phyloP scores from a whole-genome alignment of 768 basidiomycete genomes.

The Lactarius psammicola region DNA sequence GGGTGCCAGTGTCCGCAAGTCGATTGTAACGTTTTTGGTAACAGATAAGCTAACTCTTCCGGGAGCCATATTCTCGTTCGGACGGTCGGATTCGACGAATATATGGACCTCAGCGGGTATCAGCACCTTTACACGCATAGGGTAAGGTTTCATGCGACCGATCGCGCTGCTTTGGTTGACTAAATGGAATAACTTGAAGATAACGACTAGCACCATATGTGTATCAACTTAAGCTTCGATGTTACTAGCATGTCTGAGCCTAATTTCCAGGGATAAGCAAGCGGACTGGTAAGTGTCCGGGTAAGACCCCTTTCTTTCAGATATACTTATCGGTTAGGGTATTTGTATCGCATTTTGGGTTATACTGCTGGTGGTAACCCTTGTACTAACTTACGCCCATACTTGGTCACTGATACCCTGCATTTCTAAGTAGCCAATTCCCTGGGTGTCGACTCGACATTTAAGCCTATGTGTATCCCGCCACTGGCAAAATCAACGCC shows the following conservation, averaged over 20 bases:
- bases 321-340: background rate
- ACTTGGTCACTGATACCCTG: background rate
- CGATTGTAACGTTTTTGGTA: background rate
- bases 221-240: background rate
- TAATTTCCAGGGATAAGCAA: background rate
- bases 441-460: conserved; percentile 1
- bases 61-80: background rate
- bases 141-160: background rate
- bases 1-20: background rate
- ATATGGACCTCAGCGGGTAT: background rate
- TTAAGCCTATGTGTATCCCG: too few relatives aligned
- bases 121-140: background rate
- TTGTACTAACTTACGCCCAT: background rate
- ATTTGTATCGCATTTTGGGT: background rate
- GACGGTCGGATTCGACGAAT: background rate
- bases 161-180: background rate
- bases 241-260: background rate
- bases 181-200: background rate
- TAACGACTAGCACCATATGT: background rate
- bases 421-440: background rate
- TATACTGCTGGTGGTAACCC: too few relatives aligned
- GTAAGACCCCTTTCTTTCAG: background rate
- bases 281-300: background rate
- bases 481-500: background rate
- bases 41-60: background rate